phyloP scores from a whole-genome alignment of 192 early-diverging fungal species.

The Gonapodya prolifera region DNA sequence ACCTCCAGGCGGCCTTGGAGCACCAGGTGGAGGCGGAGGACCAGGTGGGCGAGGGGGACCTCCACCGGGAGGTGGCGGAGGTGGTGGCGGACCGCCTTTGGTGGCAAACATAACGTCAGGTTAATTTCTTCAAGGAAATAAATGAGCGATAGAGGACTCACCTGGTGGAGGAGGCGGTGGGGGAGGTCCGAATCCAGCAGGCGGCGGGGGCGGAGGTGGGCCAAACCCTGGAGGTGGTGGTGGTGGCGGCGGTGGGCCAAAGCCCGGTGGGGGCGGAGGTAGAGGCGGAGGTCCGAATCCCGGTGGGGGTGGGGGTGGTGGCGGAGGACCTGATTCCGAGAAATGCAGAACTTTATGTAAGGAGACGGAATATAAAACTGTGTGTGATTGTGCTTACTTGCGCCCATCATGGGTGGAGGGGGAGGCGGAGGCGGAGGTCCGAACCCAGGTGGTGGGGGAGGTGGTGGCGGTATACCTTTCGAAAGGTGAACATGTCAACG shows the following conservation, averaged over 20 bases:
- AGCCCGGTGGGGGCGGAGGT: neutral
- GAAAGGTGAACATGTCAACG: neutral
- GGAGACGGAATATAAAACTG: too few species aligned
- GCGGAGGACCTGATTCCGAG: neutral
- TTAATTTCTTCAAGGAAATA: too few species aligned
- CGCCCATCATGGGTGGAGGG: neutral
- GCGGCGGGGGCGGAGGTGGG: neutral
- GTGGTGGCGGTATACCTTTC: constrained; percentile 3
- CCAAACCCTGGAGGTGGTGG: too few species aligned
- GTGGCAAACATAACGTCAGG: too few species aligned
- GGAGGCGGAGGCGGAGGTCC: neutral
- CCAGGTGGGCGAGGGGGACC: too few species aligned
- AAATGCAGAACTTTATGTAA: too few species aligned
- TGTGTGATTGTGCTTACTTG: too few species aligned
- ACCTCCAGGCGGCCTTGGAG: neutral
- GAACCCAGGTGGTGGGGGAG: constrained; percentile 8
- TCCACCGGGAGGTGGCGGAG: too few species aligned
- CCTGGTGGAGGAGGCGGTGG: neutral
- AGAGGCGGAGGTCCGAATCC: neutral
- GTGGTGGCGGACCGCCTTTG: too few species aligned
- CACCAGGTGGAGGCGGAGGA: neutral
- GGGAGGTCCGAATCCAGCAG: neutral
- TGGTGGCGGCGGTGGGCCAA: constrained; percentile 11
- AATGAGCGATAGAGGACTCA: too few species aligned
- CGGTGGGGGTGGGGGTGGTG: constrained; percentile 1